Base-by-base conservation (phyloP, 805 yeast genomes). In the Lachancea kluyveri region DNA sequence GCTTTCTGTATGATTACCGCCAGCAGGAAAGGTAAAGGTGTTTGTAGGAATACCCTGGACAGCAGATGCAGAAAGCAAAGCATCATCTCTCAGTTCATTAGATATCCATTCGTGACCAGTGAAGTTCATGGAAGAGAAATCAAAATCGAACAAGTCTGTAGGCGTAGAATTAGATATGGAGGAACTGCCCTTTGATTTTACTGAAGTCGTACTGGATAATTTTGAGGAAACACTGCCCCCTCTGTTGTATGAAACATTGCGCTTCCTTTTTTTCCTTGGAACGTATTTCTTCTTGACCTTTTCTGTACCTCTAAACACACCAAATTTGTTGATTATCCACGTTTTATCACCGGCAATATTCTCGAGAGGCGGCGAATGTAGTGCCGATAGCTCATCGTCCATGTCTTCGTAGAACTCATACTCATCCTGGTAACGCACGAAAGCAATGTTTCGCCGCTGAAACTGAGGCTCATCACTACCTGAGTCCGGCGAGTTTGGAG, bases 321-420 rank as follows among this genome's bases (percentile, higher is more conserved):
- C 94, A 62, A 85, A 87, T 9, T 92, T 94, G 1, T 95, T 94
- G 26, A 70, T 57, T 4, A 70, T 47, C 58, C 70, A 66, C 0
- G 85, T 78, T 24, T 65, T 63, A 3, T 62, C 64, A 16, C 62
- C 51, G 1, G 50, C 53, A 7, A 70, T 60, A 18, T 58, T 48
- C 3, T 64, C 57, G 12, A 64, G 54, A 20, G 70, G 68, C 19
- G 72, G 67, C 8, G 64, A 46, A 39, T 80, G 79, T n/a, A 55
- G 39, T 13, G 41, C 41, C 11, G 48, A 43, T 14, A 85, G 57
- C 43, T 82, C 85, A 25, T 64, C 63, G 53, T 87, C 95, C 77
- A 87, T 78, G 13, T 85, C 94, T 21, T 81, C 86, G 52, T 86
- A 85, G n/a, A 75, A 71, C 33, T 67, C 71, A 54, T 81, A 87